Evolutionary conservation across 2,329 filamentous ascomycete genomes (phyloP), one percentile per base, ranked within the genome.

Genomic region (Aspergillus neotritici): DNA sequence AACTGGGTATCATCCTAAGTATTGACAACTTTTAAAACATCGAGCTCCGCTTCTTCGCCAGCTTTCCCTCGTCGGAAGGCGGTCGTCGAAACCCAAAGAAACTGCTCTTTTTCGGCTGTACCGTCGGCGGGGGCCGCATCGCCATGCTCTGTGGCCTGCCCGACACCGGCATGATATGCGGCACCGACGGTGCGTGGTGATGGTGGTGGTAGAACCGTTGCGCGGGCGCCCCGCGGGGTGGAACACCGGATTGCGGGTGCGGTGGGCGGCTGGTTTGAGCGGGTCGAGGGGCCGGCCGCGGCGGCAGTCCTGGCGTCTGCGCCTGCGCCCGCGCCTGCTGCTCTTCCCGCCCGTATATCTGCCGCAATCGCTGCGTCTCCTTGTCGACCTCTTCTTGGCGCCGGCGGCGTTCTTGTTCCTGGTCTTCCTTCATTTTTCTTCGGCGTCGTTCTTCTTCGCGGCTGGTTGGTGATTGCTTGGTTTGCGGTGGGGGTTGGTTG

Each of bases 321-420:
- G 48, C 15, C 52, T 38, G 16, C 42, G 54, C 50, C 25, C 64
- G 61, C 6, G 47, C 60, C 40, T 56, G 53, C 49, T 66, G 43
- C 49, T 71, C 64, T 55, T 73, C 63, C 44, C 59, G 53, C 35
- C 78, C 78, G 50, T 81, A 83, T 37, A 79, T 56, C 51, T 69
- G 73, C 44, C 75, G 70, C 6, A 96, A 69, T 1, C 88, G 77
- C 53, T 83, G 83, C 0, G 88, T 94, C 65, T 96, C 90, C 34
- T 80, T 79, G 30, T 94, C 82, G 9, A 87, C 74, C 41, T 78
- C 77, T 1, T 70, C 72, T 49, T 80, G 48, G 4, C 55, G 57
- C 25, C 42, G 72, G 43, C 70, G 72, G 9, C 60, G 62, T 40
- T 77, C 74, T 38, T 74, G 74, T 34, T 77, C 71, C 56, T 82